Base-by-base conservation (phyloP, 129 eudicot species). In the Lactuca saligna region DNA sequence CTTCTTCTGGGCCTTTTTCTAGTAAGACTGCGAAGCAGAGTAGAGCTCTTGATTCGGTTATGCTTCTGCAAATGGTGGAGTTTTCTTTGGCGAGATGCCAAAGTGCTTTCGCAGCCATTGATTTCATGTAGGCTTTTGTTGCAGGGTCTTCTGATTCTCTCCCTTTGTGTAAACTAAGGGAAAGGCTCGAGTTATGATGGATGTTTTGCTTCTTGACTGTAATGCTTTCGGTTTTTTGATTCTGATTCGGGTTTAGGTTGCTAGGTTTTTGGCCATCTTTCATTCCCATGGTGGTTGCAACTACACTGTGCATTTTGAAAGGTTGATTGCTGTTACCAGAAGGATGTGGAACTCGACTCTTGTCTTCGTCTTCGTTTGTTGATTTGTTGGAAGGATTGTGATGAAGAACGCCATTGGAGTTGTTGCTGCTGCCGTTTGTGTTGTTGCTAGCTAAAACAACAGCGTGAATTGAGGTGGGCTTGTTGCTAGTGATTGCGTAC, bases 41-140 rank as follows among this genome's bases (percentile, higher is more conserved):
- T 32, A 81, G 55, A 46, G 85, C 85, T 67, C 85, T 71, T 44
- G 85, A 81, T 53, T 81, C 85, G 0, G 85, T 81, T n/a, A 81
- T 81, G 79, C 82, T 76, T 42, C 57, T 57, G 58, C 85, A 81
- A 61, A 81, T 68, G 29, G 75, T 13, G 54, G 81, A 17, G 57
- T 77, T 81, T 5, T 57, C 82, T 63, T 67, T 76, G 16, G 82
- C 81, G 7, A 81, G 82, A 53, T 72, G 61, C 85, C 85, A 77
- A 62, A 81, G 79, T 56, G 85, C 85, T 17, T 54, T 50, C 11
- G 85, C 85, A 55, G 79, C 82, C 85, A 81, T 81, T 68, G 82
- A 75, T 69, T 81, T 81, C 82, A 81, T 72, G 32, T 68, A 34
- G 1, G 79, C 65, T 63, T 81, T 81, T 0, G 85, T 81, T n/a